phyloP scores from a whole-genome alignment of 306 rosid genomes.

The Vigna reflexopilosa region DNA sequence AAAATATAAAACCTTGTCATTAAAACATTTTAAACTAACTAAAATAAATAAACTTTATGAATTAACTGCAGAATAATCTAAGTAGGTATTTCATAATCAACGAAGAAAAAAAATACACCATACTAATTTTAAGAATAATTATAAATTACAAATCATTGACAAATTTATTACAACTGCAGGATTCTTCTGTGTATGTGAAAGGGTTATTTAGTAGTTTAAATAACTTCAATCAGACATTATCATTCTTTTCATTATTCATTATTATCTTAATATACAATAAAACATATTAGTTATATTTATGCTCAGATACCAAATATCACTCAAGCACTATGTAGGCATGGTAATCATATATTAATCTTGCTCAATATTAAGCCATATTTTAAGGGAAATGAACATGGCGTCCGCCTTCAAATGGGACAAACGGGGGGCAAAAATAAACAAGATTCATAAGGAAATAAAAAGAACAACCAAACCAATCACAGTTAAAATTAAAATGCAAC shows the following conservation, averaged over 20 bases:
- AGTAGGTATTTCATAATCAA: no score
- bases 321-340: not conserved
- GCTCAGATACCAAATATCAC: no score
- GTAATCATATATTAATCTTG: not conserved
- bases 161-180: no score
- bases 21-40: no score
- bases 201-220: not conserved
- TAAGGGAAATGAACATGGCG: not conserved
- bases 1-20: no score
- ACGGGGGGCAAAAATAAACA: not conserved
- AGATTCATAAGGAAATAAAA: not conserved
- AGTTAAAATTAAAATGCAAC: constrained; percentile 8
- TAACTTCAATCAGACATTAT: not conserved
- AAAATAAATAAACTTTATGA: no score
- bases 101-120: no score
- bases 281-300: no score
- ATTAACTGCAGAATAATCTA: no score
- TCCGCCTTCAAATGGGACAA: not conserved
- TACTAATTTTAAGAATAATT: no score
- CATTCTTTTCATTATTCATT: not conserved
- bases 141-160: no score
- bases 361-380: not conserved
- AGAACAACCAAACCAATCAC: not conserved
- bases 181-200: no score
- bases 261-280: not conserved